phyloP scores from a whole-genome alignment of 2,329 filamentous ascomycete species.

The Aaosphaeria pasadenensis region DNA sequence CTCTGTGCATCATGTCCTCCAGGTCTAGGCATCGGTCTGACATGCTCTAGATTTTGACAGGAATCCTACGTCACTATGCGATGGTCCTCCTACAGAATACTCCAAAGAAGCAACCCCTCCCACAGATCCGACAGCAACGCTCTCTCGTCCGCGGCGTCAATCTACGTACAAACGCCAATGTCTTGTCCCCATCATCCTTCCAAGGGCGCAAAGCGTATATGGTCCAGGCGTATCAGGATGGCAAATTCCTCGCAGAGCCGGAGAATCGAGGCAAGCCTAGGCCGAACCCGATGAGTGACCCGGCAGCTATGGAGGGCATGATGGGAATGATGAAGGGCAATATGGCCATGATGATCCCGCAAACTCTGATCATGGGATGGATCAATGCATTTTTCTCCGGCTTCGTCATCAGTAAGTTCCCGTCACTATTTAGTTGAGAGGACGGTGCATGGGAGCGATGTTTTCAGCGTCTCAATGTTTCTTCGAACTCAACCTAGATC shows the following conservation, averaged over 20 bases:
- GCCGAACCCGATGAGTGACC: conserved; percentile 92
- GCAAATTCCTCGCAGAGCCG: conserved; percentile 85
- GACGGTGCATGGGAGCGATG: too few species aligned
- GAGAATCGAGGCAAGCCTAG: conserved; percentile 82
- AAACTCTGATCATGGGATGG: conserved; percentile 99
- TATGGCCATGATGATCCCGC: conserved; percentile 99
- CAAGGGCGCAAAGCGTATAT: conserved; percentile 76
- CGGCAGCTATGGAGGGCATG: conserved; percentile 98
- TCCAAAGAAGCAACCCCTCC: conserved; percentile 77
- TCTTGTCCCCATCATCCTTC: conserved; percentile 76
- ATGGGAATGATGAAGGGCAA: conserved; percentile 99
- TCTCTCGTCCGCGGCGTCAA: conserved; percentile 80
- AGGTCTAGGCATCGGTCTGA: conserved; percentile 8
- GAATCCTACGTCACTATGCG: conserved; percentile 93
- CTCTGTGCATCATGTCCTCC: neutral
- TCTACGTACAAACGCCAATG: conserved; percentile 77
- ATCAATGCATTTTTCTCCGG: conserved; percentile 99
- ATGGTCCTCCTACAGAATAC: conserved; percentile 82
- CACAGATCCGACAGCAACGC: conserved; percentile 78
- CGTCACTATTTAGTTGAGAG: neutral
- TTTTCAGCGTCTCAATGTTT: too few species aligned
- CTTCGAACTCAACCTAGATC: too few species aligned
- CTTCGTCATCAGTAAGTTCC: conserved; percentile 83
- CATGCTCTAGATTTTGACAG: conserved; percentile 70
- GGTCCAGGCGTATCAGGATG: conserved; percentile 76